Conservation (phyloP, 495 filamentous ascomycete species). For the Neurospora pannonica region DNA sequence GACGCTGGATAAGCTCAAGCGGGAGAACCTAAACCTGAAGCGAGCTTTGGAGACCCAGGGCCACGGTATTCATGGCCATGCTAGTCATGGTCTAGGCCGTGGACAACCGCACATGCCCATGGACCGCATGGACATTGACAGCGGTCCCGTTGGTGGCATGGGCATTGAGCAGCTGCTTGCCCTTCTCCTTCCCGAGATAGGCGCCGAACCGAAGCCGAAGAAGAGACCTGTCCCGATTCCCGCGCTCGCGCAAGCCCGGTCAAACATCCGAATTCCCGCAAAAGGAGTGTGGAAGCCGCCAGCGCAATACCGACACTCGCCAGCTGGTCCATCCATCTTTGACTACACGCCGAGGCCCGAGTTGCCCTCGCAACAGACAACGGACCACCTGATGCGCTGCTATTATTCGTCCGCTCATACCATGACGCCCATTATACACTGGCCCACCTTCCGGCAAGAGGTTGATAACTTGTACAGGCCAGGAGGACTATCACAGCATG, state of each 20-base stretch:
- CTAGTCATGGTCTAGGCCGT: neutral
- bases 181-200: conserved; percentile 63
- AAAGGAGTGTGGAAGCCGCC: conserved; percentile 78
- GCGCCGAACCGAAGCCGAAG: conserved; percentile 51
- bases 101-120: conserved; percentile 43
- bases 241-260: conserved; percentile 60
- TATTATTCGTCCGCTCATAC: conserved; percentile 73
- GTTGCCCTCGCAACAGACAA: conserved; percentile 59
- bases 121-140: conserved; percentile 53
- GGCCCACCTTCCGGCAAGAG: conserved; percentile 70
- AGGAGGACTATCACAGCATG: conserved; percentile 47
- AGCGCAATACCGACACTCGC: conserved; percentile 54
- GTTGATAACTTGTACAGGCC: conserved; percentile 69
- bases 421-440: conserved; percentile 78
- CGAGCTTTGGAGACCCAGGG: neutral
- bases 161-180: conserved; percentile 41
- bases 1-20: conserved; percentile 65
- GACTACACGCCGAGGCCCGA: conserved; percentile 42
- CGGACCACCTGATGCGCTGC: conserved; percentile 65
- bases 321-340: conserved; percentile 36
- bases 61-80: neutral
- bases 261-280: conserved; percentile 64
- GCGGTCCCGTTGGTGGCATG: neutral
- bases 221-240: conserved; percentile 50
- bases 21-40: conserved; percentile 58